These are phyloP conservation scores for Carallia brachiata DNA, from an alignment of 345 rosid species.

Conservation along the genomic window DNA sequence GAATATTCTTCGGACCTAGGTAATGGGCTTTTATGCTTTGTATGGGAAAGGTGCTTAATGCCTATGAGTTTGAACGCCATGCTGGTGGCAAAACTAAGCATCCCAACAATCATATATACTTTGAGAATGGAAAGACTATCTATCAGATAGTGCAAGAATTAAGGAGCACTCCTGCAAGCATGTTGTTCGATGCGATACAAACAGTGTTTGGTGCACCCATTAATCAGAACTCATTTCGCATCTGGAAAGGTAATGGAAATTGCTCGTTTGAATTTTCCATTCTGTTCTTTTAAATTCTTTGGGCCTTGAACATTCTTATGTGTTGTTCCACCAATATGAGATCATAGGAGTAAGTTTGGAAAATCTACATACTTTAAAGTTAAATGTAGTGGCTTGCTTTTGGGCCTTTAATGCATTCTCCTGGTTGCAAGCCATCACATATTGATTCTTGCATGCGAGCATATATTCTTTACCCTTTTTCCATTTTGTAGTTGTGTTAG, in stretches of 20 bases:
- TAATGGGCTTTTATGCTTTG: constrained; percentile 1
- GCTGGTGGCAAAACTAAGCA: constrained; percentile 94
- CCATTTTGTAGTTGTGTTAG: not conserved
- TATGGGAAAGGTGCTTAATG: constrained; percentile 63
- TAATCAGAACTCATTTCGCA: constrained; percentile 84
- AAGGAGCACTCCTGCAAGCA: constrained; percentile 67
- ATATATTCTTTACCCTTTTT: not conserved
- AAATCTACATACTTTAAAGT: too few relatives aligned
- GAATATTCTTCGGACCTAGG: constrained; percentile 4
- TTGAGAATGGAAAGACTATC: constrained; percentile 91
- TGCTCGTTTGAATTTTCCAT: not conserved
- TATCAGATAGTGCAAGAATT: constrained; percentile 93
- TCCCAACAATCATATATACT: constrained; percentile 91
- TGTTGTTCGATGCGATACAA: constrained; percentile 73
- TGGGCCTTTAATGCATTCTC: too few relatives aligned
- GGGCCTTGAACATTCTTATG: not conserved
- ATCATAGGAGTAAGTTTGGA: too few relatives aligned
- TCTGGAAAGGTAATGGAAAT: constrained; percentile 71
- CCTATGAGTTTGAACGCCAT: constrained; percentile 86
- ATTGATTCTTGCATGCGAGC: too few relatives aligned
- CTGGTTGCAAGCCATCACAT: too few relatives aligned
- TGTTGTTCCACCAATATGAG: too few relatives aligned
- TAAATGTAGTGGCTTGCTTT: too few relatives aligned
- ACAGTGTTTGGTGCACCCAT: constrained; percentile 81
- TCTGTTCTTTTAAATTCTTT: not conserved